Evolutionary conservation across 2,329 filamentous ascomycete genomes (phyloP), one percentile per base, ranked within the genome.

Genomic region (Xylariaceae sp.): DNA sequence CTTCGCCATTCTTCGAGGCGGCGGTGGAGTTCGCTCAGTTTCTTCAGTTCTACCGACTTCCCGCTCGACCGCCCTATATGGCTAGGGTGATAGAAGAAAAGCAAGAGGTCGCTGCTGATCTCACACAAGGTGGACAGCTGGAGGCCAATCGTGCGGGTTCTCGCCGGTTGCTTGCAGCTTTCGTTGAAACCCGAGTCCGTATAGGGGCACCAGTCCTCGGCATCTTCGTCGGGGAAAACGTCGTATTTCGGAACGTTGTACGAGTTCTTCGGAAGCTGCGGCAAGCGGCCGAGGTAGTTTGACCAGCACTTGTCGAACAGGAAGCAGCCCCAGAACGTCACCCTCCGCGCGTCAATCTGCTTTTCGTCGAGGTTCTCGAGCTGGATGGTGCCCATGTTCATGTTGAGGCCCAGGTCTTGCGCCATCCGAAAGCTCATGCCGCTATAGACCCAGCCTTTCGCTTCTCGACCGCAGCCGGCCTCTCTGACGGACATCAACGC

Each of bases 281-380:
- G 90, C 46, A 96, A 71, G 30, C 92, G 83, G 33, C 92, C 90
- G 17, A 97, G 76, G 53, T 97, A 97, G 60, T 96, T 97, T 34
- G 89, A 95, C 89, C 90, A 97, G 61, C 88, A 94, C 72, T 96
- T 97, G 68, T 98, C 92, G 60, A 97, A 94, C n/a, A 95, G 66
- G 62, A 92, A 97, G 60, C 89, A 96, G 5, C 92, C 92, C 92
- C 92, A 97, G 57, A 96, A 97, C 0, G 92, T 97, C 29, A 97
- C 83, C 37, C 86, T 76, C 27, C 92, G 74, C 3, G 88, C 89
- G 63, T 98, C 92, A 27, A 94, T 76, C 60, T 96, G 90, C 32
- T 85, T 76, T 41, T 95, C 87, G 44, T 81, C 79, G 49, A 90
- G 72, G 18, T 69, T 63, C 35, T 74, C 70, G 41, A 67, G 71